phyloP scores from a whole-genome alignment of 768 basidiomycete genomes.

The Pulveroboletus sp. region DNA sequence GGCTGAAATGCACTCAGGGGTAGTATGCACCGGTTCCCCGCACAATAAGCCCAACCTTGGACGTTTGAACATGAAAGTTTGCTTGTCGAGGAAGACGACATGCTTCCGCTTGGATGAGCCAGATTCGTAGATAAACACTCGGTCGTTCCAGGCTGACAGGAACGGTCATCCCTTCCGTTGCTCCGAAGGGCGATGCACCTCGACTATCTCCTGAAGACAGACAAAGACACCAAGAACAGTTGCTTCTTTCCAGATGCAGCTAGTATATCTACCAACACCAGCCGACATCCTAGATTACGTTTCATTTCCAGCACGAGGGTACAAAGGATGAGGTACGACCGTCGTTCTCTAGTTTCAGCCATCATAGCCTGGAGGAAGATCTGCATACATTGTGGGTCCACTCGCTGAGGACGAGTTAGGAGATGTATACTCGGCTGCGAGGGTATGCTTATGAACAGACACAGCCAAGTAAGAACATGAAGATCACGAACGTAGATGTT shows the following conservation, averaged over 20 bases:
- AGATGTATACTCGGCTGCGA: constrained; percentile 28
- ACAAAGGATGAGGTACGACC: not conserved
- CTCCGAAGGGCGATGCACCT: not conserved
- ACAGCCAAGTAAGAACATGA: not conserved
- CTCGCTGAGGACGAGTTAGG: constrained; percentile 16
- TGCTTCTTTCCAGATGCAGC: not conserved
- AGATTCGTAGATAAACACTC: not conserved
- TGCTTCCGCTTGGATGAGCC: no score
- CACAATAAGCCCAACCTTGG: not conserved
- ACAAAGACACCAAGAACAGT: not conserved
- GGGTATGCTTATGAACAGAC: not conserved
- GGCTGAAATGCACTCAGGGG: no score
- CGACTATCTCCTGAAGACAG: not conserved
- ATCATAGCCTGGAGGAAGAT: constrained; percentile 30
- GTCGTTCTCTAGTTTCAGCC: constrained; percentile 9
- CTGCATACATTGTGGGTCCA: constrained; percentile 16
- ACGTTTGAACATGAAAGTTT: no score
- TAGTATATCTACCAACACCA: not conserved
- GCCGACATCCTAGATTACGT: not conserved
- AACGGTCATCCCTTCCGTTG: not conserved
- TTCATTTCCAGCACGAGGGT: not conserved
- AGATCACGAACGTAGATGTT: constrained; percentile 27
- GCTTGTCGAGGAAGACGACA: no score
- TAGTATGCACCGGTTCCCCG: no score
- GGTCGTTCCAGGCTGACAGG: not conserved